Conservation (phyloP, 768 basidiomycete species). For the Tricholomella constricta region DNA sequence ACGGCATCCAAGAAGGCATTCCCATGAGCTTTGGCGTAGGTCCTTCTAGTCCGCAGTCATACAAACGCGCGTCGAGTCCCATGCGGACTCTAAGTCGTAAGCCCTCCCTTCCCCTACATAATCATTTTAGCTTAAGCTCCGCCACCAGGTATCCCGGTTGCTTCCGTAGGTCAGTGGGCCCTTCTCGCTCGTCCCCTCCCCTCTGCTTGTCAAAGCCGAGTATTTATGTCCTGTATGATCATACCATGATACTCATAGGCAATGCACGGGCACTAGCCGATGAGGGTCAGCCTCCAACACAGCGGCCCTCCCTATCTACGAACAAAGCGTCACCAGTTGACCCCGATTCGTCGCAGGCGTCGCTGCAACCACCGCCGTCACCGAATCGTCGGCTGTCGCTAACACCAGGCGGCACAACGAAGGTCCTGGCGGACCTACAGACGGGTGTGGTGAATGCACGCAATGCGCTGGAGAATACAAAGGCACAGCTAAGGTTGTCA, state of each 20-base stretch:
- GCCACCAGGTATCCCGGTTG: conserved; percentile 67
- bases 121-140: conserved; percentile 20
- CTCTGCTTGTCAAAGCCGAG: conserved; percentile 20
- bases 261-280: conserved; percentile 85
- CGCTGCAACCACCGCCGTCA: conserved; percentile 53
- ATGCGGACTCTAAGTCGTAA: conserved; percentile 79
- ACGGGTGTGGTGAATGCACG: conserved; percentile 78
- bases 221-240: conserved; percentile 24
- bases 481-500: conserved; percentile 75
- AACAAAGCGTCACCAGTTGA: conserved; percentile 37
- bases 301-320: conserved; percentile 26
- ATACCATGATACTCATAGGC: conserved; percentile 47
- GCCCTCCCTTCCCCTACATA: conserved; percentile 33
- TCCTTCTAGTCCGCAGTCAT: conserved; percentile 36
- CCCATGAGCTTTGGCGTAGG: conserved; percentile 56
- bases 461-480: conserved; percentile 85
- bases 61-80: conserved; percentile 67
- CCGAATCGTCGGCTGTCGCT: conserved; percentile 57
- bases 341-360: conserved; percentile 31
- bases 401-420: conserved; percentile 80
- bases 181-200: conserved; percentile 8
- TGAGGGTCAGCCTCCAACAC: conserved; percentile 51
- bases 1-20: conserved; percentile 73
- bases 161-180: conserved; percentile 68
- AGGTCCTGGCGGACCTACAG: conserved; percentile 86